These are phyloP conservation scores for Puccinia polysora DNA, from an alignment of 1,284 basidiomycete genomes.

Conservation along the genomic window DNA sequence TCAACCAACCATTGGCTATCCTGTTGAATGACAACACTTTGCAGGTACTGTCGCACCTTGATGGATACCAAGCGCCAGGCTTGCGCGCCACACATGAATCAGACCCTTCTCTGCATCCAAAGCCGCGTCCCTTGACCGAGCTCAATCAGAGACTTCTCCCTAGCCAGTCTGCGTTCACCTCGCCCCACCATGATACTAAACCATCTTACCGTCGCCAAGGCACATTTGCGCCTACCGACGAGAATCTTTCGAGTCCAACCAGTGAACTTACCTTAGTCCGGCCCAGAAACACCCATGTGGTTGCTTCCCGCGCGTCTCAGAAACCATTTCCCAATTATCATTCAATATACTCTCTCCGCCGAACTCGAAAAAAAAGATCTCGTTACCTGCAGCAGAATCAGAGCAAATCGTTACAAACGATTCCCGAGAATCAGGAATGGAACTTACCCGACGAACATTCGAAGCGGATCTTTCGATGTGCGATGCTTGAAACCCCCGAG, in stretches of 20 bases:
- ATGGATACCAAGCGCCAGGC: not conserved
- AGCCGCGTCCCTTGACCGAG: no score
- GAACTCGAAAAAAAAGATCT: constrained; percentile 5
- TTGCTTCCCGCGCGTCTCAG: not conserved
- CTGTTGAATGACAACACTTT: not conserved
- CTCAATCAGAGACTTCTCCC: no score
- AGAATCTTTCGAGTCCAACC: no score
- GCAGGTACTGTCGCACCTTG: not conserved
- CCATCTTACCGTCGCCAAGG: no score
- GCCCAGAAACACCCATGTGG: no score
- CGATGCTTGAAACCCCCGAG: not conserved
- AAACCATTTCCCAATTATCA: not conserved
- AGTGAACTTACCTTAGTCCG: no score
- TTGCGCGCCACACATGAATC: not conserved
- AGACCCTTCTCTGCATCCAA: no score
- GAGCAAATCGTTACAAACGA: constrained; percentile 13
- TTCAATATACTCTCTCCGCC: not conserved
- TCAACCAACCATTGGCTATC: not conserved
- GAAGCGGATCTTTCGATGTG: not conserved
- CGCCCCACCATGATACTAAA: no score
- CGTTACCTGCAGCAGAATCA: not conserved
- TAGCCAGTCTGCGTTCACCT: no score
- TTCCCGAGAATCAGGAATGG: constrained; percentile 29
- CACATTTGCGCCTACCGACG: no score
- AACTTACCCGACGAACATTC: not conserved